Evolutionary conservation across 2,329 filamentous ascomycete genomes (phyloP), one percentile per base, ranked within the genome.

Genomic region (Paraconiothyrium brasiliense): DNA sequence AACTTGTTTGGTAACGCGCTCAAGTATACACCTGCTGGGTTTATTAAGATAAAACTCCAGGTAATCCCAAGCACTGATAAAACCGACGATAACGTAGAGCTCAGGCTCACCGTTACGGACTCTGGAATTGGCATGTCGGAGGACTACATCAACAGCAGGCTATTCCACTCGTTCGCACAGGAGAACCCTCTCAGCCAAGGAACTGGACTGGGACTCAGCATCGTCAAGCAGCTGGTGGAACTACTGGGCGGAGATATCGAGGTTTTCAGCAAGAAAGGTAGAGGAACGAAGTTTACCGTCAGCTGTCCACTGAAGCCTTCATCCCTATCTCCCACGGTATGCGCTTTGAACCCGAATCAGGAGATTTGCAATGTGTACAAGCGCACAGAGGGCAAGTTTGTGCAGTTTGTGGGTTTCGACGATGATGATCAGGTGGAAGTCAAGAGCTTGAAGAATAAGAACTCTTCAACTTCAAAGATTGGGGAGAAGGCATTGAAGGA

Each of bases 61-160:
- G 70, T 72, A 4, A 67, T 71, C 54, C 64, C 67, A 22, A 71
- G 64, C 22, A 48, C 55, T 4, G 65, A 61, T 13, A 9, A 64
- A 13, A 54, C 58, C 1, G 73, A 77, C 20, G 72, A 75, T 6
- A 63, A 64, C 39, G 67, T 70, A 32, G 73, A 77, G 30, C 67
- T 76, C 51, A 65, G 70, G 9, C 70, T 78, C 30, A 76, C 73
- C 2, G 72, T 79, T 7, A 71, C 71, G 16, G 78, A 80, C 37
- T 78, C 77, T 16, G 78, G 78, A n/a, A 78, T 77, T 30, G 78
- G 78, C 2, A 80, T 80, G 75, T 78, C 76, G 1, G 70, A 77
- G 43, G 75, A 79, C 39, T 80, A 78, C 54, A 68, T 79, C 44
- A 71, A 76, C 59, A 71, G 73, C 41, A 70, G 74, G 47, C 64